phyloP scores from a whole-genome alignment of 192 early-diverging fungal genomes.

The Powellomyces hirtus region DNA sequence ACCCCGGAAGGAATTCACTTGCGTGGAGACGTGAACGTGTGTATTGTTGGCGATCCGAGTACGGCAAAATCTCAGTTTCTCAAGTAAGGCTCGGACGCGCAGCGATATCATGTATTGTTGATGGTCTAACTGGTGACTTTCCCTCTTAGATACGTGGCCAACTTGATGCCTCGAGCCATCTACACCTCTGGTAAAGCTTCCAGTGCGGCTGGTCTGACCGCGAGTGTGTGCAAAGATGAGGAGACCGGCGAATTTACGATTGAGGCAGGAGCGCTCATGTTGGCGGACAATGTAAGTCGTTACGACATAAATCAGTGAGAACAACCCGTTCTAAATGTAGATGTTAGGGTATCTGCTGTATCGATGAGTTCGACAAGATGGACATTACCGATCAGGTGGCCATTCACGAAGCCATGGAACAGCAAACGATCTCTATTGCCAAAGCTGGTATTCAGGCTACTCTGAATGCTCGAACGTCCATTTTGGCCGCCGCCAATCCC shows the following conservation, averaged over 20 bases:
- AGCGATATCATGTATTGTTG: no score
- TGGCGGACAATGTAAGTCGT: constrained; percentile 83
- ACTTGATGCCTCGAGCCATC: constrained; percentile 87
- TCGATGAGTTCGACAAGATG: constrained; percentile 99
- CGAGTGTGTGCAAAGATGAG: constrained; percentile 91
- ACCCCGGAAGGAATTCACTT: constrained; percentile 91
- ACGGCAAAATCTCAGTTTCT: constrained; percentile 95
- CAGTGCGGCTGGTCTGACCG: constrained; percentile 93
- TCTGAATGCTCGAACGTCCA: constrained; percentile 90
- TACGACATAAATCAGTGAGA: no score
- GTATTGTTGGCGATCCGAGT: constrained; percentile 93
- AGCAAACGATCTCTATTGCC: constrained; percentile 96
- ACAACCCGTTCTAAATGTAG: no score
- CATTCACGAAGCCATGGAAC: constrained; percentile 99
- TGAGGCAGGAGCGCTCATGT: constrained; percentile 95
- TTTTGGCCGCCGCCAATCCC: constrained; percentile 96
- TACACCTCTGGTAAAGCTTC: constrained; percentile 97
- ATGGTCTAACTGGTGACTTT: neutral
- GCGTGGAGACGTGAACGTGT: constrained; percentile 97
- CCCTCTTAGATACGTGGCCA: constrained; percentile 75
- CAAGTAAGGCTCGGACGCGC: constrained; percentile 69
- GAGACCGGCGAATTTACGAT: constrained; percentile 97
- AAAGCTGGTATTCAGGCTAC: constrained; percentile 97
- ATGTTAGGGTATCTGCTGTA: constrained; percentile 97
- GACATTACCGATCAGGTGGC: constrained; percentile 94